Conservation (phyloP, 1,284 basidiomycete genomes). For the Hemileccinum hortonii region DNA sequence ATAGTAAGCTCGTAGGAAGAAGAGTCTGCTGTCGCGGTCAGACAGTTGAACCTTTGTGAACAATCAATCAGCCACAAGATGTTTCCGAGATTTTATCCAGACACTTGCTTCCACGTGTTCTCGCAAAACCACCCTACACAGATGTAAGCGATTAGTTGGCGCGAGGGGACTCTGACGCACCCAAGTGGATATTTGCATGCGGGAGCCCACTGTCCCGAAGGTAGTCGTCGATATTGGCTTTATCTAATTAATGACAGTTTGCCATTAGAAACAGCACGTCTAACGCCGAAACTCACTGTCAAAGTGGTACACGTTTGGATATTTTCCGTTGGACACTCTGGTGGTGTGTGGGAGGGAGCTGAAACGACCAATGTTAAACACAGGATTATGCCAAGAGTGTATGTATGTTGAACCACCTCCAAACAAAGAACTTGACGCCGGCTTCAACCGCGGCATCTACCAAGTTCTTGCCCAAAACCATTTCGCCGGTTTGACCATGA, state of each 20-base stretch:
- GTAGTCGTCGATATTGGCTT: conserved; percentile 31
- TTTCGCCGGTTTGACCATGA: conserved; percentile 24
- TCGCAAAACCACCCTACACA: conserved; percentile 30
- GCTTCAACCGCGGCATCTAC: conserved; percentile 36
- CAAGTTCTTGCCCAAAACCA: conserved; percentile 38
- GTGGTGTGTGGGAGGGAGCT: conserved; percentile 30
- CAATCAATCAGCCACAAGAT: neutral
- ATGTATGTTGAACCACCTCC: conserved; percentile 19
- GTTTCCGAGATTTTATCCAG: neutral
- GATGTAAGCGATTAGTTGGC: neutral
- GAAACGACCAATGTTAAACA: neutral
- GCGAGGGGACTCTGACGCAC: conserved; percentile 9
- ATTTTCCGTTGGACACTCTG: conserved; percentile 27
- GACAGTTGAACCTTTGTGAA: conserved; percentile 2
- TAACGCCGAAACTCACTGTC: conserved; percentile 15
- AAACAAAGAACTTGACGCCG: conserved; percentile 33
- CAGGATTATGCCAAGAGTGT: neutral
- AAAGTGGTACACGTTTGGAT: conserved; percentile 18
- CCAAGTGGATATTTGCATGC: conserved; percentile 24
- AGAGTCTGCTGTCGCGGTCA: conserved; percentile 13
- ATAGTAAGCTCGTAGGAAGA: conserved; percentile 17
- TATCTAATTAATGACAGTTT: conserved; percentile 21
- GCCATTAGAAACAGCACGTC: neutral
- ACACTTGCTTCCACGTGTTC: conserved; percentile 30
- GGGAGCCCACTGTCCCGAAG: conserved; percentile 24